phyloP scores from a whole-genome alignment of 1,284 basidiomycete species.

The Schizophyllum amplum region DNA sequence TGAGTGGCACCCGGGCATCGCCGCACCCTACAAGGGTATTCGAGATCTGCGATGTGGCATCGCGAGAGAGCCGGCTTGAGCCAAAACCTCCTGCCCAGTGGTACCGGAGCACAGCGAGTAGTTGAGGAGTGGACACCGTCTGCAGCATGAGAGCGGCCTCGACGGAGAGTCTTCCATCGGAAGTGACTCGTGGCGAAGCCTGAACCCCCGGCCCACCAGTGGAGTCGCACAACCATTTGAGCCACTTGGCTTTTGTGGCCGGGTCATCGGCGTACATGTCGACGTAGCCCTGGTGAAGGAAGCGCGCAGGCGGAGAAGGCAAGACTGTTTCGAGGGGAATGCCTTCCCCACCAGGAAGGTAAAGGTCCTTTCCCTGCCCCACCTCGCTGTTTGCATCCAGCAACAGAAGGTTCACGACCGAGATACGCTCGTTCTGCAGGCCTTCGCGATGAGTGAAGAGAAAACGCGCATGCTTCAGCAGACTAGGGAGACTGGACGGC shows the following conservation, averaged over 20 bases:
- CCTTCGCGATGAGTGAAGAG: background rate
- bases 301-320: background rate
- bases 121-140: background rate
- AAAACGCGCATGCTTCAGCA: background rate
- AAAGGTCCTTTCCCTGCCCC: background rate
- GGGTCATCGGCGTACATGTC: background rate
- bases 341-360: background rate
- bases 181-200: background rate
- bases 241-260: background rate
- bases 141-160: background rate
- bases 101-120: background rate
- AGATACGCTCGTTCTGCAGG: background rate
- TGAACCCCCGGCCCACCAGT: background rate
- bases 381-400: background rate
- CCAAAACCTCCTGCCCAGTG: background rate
- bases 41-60: background rate
- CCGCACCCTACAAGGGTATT: background rate
- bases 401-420: background rate
- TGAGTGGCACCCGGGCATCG: background rate
- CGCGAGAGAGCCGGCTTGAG: background rate
- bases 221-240: background rate
- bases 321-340: background rate
- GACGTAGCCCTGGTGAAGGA: background rate
- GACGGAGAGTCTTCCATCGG: background rate
- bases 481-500: background rate